These are phyloP conservation scores for Phellopilus nigrolimitatus DNA, from an alignment of 1,284 basidiomycete genomes.

Conservation along the genomic window DNA sequence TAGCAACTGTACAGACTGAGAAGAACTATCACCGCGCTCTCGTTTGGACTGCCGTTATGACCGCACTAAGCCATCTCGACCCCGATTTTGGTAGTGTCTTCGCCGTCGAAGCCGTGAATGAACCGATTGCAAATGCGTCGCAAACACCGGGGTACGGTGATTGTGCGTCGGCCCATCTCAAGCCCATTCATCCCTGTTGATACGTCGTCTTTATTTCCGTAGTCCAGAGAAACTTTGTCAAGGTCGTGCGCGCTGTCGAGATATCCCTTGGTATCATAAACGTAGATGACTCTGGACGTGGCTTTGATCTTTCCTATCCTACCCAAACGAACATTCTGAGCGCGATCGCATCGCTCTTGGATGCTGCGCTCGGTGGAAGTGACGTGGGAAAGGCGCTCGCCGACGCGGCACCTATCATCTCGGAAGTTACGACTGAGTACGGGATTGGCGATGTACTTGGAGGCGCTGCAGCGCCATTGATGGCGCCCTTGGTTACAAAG, in stretches of 20 bases:
- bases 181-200: not conserved
- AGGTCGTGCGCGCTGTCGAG: slow-evolving; percentile 61
- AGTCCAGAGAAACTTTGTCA: slow-evolving; percentile 72
- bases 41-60: slow-evolving; percentile 75
- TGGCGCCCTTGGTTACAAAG: slow-evolving; percentile 47
- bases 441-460: slow-evolving; percentile 29
- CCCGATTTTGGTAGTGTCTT: slow-evolving; percentile 62
- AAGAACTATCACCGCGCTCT: slow-evolving; percentile 72
- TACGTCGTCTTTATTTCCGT: slow-evolving; percentile 12
- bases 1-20: slow-evolving; percentile 40
- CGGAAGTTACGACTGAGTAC: slow-evolving; percentile 36
- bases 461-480: slow-evolving; percentile 24
- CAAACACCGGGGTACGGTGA: slow-evolving; percentile 63
- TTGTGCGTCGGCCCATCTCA: slow-evolving; percentile 38
- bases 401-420: slow-evolving; percentile 48
- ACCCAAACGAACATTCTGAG: slow-evolving; percentile 17
- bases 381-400: slow-evolving; percentile 38
- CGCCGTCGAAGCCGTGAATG: slow-evolving; percentile 70
- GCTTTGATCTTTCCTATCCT: too few relatives aligned
- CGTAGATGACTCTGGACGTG: too few relatives aligned
- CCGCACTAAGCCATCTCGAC: slow-evolving; percentile 62
- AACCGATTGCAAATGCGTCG: slow-evolving; percentile 63
- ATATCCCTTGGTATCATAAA: slow-evolving; percentile 52
- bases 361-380: slow-evolving; percentile 31
- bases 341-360: slow-evolving; percentile 8